Base-by-base conservation (phyloP, 306 rosid genomes). In the Lablab purpureus region DNA sequence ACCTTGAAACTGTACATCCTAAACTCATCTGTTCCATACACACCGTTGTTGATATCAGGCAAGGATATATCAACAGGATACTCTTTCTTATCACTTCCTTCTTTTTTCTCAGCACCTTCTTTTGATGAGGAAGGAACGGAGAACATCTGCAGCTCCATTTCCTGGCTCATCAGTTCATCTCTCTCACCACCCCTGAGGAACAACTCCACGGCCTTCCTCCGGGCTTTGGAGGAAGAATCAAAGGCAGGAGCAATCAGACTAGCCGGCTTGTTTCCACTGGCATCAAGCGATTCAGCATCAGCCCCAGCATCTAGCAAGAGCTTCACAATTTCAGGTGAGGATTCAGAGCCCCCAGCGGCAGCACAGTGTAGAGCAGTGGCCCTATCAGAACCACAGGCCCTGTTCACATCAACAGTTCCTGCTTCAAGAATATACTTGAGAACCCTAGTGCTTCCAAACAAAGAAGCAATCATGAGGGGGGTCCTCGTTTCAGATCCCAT, bases 1-100 rank as follows among this genome's bases (percentile, higher is more conserved):
- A 96, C 97, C 90, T 96, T 96, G 93, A 96, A 96, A 67, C 92
- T 90, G 75, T 80, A 96, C 99, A 96, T 96, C 85, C 99, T 90
- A 83, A 96, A 96, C 65, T 96, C 99, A 59, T 96, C 99, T 0
- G 90, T 43, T 10, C 99, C 98, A 67, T 93, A 96, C 4, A 96
- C 50, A 80, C 98, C 98, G 25, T 85, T 90, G 93, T 96, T 96
- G 55, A 96, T 96, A 60, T 96, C 99, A 0, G 99, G 99, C 85
- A 96, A 58, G 10, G 96, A 89, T 55, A 96, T 74, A 71, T 96
- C 99, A 70, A 93, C 82, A 1, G 97, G 94, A 83, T 91, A 96
- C 45, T 96, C 99, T 77, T 93, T 96, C 97, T 91, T 96, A 82
- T 93, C 99, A 10, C 72, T 21, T 67, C 91, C 95, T 74, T 92